phyloP scores from a whole-genome alignment of 2,329 filamentous ascomycete genomes.

The Cladosporium sp. region DNA sequence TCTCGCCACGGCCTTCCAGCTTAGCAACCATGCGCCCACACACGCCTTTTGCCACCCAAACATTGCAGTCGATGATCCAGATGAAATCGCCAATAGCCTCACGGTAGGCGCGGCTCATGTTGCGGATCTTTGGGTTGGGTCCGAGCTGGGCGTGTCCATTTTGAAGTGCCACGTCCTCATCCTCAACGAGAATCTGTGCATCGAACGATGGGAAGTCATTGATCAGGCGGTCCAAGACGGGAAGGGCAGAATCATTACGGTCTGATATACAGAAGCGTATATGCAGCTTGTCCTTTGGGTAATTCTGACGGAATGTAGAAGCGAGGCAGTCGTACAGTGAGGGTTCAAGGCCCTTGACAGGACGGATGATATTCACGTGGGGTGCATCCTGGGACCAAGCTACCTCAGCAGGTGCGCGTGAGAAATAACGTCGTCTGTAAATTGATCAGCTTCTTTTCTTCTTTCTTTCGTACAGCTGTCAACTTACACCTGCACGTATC shows the following conservation, averaged over 20 bases:
- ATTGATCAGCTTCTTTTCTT: constrained; percentile 4
- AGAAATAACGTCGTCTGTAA: constrained; percentile 58
- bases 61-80: constrained; percentile 95
- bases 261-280: constrained; percentile 81
- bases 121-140: constrained; percentile 97
- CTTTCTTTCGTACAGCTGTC: constrained; percentile 22
- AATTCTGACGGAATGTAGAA: constrained; percentile 79
- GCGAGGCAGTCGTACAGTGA: constrained; percentile 89
- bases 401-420: constrained; percentile 40
- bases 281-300: constrained; percentile 73
- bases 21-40: constrained; percentile 87
- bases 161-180: constrained; percentile 72
- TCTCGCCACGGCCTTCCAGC: constrained; percentile 67
- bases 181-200: constrained; percentile 73
- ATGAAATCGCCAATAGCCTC: constrained; percentile 85
- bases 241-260: constrained; percentile 72
- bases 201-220: constrained; percentile 72
- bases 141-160: constrained; percentile 62
- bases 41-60: constrained; percentile 81
- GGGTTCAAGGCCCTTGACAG: constrained; percentile 88
- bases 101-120: constrained; percentile 89
- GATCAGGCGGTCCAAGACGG: constrained; percentile 70
- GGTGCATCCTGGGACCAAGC: constrained; percentile 57
- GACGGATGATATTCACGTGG: constrained; percentile 86
- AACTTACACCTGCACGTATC: constrained; percentile 60